phyloP scores from a whole-genome alignment of 2,329 filamentous ascomycete species.

The Monosporascus sp. region DNA sequence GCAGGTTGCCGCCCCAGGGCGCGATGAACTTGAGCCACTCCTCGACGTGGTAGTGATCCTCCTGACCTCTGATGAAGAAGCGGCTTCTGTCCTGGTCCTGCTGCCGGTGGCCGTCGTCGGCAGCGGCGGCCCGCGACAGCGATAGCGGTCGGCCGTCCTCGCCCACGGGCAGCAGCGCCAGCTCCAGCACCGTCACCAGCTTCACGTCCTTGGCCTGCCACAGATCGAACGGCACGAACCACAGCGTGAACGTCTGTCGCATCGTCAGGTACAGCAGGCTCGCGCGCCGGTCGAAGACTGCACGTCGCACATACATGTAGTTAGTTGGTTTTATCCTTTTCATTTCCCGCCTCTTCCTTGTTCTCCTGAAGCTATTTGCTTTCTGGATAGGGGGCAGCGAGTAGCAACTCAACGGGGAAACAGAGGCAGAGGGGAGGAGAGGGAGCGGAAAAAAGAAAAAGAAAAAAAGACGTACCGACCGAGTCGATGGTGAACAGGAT shows the following conservation, averaged over 20 bases:
- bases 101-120: constrained; percentile 21
- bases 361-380: too few species aligned
- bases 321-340: neutral
- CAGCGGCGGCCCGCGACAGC: constrained; percentile 1
- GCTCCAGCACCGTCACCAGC: constrained; percentile 62
- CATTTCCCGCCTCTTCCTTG: neutral
- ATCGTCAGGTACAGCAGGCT: constrained; percentile 69
- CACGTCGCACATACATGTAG: too few species aligned
- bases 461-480: constrained; percentile 32
- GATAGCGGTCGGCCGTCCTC: constrained; percentile 13
- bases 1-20: constrained; percentile 49
- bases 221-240: constrained; percentile 62
- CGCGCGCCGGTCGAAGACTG: constrained; percentile 63
- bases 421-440: neutral
- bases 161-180: constrained; percentile 41
- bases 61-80: constrained; percentile 71
- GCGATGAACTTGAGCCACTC: constrained; percentile 70
- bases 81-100: constrained; percentile 25
- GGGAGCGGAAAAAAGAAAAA: too few species aligned
- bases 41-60: constrained; percentile 75
- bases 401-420: neutral
- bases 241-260: constrained; percentile 70
- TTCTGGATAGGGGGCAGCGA: neutral
- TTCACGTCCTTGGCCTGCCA: constrained; percentile 59
- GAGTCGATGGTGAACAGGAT: constrained; percentile 64